A percentile compares a stretch with the other conserved stretches of the same genome.
Evolutionary conservation across 1,284 basidiomycete species (phyloP).

Genomic region (Moesziomyces antarcticus): DNA sequence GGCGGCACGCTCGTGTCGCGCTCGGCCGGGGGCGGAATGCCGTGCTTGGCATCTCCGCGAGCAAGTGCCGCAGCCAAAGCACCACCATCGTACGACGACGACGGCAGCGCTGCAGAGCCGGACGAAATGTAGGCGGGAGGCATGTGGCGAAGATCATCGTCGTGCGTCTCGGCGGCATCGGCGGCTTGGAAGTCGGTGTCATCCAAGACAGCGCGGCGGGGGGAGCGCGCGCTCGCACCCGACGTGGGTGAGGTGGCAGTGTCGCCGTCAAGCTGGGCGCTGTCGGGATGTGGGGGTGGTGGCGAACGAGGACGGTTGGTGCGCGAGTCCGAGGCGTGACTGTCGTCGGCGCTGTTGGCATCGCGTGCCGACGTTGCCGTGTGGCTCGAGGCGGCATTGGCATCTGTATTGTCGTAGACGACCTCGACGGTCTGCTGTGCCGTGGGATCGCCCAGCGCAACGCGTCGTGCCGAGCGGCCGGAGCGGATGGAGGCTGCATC

Average conservation of each 20-base stretch:
- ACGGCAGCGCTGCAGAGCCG: conserved; percentile 11
- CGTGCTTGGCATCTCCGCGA: conserved; percentile 42
- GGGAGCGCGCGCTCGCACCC: conserved; percentile 11
- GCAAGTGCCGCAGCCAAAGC: conserved; percentile 27
- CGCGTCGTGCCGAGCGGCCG: conserved; percentile 16
- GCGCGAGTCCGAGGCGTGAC: not conserved
- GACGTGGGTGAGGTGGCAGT: not conserved
- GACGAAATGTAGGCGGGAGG: conserved; percentile 58
- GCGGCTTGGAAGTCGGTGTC: conserved; percentile 52
- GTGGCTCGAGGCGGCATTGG: conserved; percentile 1
- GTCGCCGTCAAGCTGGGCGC: not conserved
- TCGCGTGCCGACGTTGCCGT: not conserved
- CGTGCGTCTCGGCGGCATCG: conserved; percentile 38
- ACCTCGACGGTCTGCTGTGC: conserved; percentile 29
- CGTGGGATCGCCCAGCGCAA: conserved; percentile 21
- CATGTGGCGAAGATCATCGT: conserved; percentile 39
- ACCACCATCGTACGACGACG: conserved; percentile 6
- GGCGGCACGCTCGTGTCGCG: conserved; percentile 22
- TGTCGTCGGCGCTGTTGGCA: conserved; percentile 3
- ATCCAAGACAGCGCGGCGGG: conserved; percentile 25
- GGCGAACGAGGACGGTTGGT: conserved; percentile 23
- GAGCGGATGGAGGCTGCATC: conserved; percentile 35
- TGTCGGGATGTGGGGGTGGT: conserved; percentile 45
- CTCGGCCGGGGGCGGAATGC: conserved; percentile 34
- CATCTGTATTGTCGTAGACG: conserved; percentile 25